Evolutionary conservation across 192 early-diverging fungal species (phyloP), one percentile per base, ranked within the genome.

Genomic region (Backusella luteola): DNA sequence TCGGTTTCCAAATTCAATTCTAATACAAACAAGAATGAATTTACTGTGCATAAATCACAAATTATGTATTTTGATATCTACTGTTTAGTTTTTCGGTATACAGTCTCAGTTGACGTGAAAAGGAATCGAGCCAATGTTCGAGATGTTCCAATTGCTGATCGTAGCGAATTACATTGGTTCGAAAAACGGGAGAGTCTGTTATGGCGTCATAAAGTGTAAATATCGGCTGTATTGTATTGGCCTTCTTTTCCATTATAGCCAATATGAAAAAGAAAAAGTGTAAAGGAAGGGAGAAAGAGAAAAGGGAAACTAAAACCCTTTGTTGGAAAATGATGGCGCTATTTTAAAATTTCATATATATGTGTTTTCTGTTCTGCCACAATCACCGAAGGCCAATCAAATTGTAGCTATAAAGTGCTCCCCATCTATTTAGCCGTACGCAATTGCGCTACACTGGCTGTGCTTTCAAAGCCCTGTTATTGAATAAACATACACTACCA

Each of bases 111-210:
- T 77, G 76, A 71, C 76, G 79, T 74, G 81, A 83, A 35, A 88
- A 41, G 15, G 78, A 77, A 32, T 83, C 82, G 7, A 90, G 73
- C 89, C 89, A 90, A 79, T 74, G 79, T 69, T 89, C 87, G 32
- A 90, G 80, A 26, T 80, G 80, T 63, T 87, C 87, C 66, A 88
- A 82, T 42, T 90, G 87, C 11, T 87, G 85, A 36, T 90, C 89
- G 78, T 87, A 88, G n/a, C 85, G 80, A 26, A 77, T 71, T 36
- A 90, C 82, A 73, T 83, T 88, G 52, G 87, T 83, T 3, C 88
- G 78, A 46, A 82, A 89, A 49, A 82, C 84, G 14, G 88, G 88
- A 2, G 87, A 85, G 74, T 89, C 88, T 12, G 80, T 76, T 67
- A 89, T 66, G 3, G 88, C 85, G 74, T 89, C 88, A 34, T 84